phyloP scores from a whole-genome alignment of 225 moss, liverwort and hornwort genomes.

The Pleurozium schreberi region DNA sequence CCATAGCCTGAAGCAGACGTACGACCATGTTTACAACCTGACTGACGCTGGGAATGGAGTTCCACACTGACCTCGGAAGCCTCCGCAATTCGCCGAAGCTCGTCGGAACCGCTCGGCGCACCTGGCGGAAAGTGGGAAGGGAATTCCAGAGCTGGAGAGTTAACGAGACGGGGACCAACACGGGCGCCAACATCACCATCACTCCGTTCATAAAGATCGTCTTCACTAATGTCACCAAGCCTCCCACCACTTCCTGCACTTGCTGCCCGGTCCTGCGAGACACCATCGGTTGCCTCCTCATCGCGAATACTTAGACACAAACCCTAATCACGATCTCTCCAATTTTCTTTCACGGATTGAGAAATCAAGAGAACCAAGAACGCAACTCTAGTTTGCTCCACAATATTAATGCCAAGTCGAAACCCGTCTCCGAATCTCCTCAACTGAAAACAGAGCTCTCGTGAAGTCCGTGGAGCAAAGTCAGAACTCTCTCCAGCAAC shows the following conservation, averaged over 20 bases:
- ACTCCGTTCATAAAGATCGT: slow-evolving; percentile 36
- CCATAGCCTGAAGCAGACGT: slow-evolving; percentile 13
- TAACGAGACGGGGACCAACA: slow-evolving; percentile 23
- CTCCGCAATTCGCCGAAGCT: slow-evolving; percentile 4
- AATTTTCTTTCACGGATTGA: neutral
- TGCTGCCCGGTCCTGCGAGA: slow-evolving; percentile 24
- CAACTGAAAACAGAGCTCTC: too few species aligned
- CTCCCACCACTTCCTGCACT: slow-evolving; percentile 3
- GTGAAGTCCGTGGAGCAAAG: neutral
- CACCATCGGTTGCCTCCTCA: slow-evolving; percentile 1
- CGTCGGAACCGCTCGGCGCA: slow-evolving; percentile 19
- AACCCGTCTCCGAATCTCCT: neutral
- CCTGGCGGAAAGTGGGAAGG: slow-evolving; percentile 28
- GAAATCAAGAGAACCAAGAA: neutral
- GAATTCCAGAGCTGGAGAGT: slow-evolving; percentile 37
- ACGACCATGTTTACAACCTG: slow-evolving; percentile 10
- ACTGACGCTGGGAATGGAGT: slow-evolving; percentile 21
- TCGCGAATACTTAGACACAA: neutral
- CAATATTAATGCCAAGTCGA: neutral
- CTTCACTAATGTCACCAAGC: slow-evolving; percentile 10
- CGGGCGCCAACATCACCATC: slow-evolving; percentile 34
- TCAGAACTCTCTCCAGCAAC: neutral
- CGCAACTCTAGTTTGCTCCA: neutral
- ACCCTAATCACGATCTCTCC: neutral
- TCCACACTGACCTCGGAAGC: slow-evolving; percentile 15